Evolutionary conservation across 2,329 filamentous ascomycete species (phyloP).

Genomic region (Colletotrichum limetticola): DNA sequence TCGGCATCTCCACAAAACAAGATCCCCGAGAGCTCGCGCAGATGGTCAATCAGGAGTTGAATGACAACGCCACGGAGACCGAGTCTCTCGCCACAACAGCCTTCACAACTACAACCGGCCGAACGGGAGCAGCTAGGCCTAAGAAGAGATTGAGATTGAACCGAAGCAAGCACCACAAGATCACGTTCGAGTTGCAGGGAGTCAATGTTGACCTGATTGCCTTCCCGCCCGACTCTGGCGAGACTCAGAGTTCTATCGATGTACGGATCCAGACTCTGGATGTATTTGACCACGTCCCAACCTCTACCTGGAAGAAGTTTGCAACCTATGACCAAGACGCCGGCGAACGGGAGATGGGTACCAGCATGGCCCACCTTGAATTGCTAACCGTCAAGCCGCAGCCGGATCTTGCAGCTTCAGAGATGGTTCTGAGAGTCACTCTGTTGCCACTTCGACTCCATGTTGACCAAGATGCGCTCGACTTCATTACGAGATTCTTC

Average conservation of each 20-base stretch:
- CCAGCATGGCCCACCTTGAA: conserved; percentile 91
- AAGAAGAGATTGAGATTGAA: conserved; percentile 75
- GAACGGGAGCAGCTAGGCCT: conserved; percentile 53
- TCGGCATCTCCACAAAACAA: conserved; percentile 86
- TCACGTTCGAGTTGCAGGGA: conserved; percentile 91
- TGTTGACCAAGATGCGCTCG: conserved; percentile 95
- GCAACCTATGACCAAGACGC: conserved; percentile 91
- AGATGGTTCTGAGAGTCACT: conserved; percentile 84
- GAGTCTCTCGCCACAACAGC: conserved; percentile 87
- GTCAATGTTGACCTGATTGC: conserved; percentile 84
- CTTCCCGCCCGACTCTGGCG: conserved; percentile 79
- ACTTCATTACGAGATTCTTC: conserved; percentile 97
- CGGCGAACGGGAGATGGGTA: conserved; percentile 85
- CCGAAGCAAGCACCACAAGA: conserved; percentile 91
- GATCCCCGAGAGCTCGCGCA: conserved; percentile 85
- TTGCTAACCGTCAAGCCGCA: conserved; percentile 89
- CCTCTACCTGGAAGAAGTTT: conserved; percentile 98
- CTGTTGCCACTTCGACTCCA: conserved; percentile 89
- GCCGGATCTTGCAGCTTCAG: conserved; percentile 84
- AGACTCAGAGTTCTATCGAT: conserved; percentile 90
- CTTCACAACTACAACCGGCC: conserved; percentile 67
- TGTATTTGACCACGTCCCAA: conserved; percentile 92
- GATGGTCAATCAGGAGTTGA: conserved; percentile 88
- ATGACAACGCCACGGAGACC: conserved; percentile 88
- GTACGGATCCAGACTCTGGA: conserved; percentile 85